Percentiles rank a stretch among this genome's conserved stretches.
Conservation (phyloP, 208 protist species). For the Crithidia thermophila region DNA sequence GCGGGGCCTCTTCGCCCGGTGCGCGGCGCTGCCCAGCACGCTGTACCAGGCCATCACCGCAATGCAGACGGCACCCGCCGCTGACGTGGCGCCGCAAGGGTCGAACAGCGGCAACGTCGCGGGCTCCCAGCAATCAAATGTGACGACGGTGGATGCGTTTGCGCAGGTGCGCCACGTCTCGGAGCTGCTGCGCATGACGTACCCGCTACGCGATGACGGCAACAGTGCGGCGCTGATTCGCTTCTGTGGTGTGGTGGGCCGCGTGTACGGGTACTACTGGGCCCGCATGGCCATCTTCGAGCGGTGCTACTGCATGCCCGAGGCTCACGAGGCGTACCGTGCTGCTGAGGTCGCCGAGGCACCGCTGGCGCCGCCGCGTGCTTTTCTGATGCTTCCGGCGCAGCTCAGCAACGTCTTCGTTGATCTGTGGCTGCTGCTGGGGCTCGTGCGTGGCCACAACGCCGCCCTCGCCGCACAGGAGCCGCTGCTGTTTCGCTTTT, state of each 20-base stretch:
- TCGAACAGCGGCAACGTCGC: background rate
- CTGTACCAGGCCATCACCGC: slow-evolving; percentile 2
- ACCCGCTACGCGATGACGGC: background rate
- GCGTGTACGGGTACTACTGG: slow-evolving; percentile 26
- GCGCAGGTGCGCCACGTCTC: slow-evolving; percentile 6
- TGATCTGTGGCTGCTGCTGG: slow-evolving; percentile 21
- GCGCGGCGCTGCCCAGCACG: background rate
- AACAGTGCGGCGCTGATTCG: background rate
- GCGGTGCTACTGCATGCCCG: slow-evolving; percentile 9
- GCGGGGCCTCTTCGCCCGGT: slow-evolving; percentile 7
- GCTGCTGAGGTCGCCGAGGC: slow-evolving; percentile 7
- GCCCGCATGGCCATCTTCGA: slow-evolving; percentile 30
- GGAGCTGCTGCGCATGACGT: slow-evolving; percentile 4
- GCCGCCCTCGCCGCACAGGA: background rate
- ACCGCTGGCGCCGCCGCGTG: slow-evolving; percentile 4
- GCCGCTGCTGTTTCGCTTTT: slow-evolving; percentile 6
- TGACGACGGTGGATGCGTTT: background rate
- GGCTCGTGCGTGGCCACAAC: background rate
- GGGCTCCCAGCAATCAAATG: no score
- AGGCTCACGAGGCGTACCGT: background rate
- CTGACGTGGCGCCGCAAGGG: background rate
- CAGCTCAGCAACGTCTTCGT: slow-evolving; percentile 13
- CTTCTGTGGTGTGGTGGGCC: slow-evolving; percentile 7
- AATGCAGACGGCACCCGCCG: background rate
- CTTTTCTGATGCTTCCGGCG: slow-evolving; percentile 27